phyloP scores from a whole-genome alignment of 805 yeast genomes.

The Tetrapisispora fleetii region DNA sequence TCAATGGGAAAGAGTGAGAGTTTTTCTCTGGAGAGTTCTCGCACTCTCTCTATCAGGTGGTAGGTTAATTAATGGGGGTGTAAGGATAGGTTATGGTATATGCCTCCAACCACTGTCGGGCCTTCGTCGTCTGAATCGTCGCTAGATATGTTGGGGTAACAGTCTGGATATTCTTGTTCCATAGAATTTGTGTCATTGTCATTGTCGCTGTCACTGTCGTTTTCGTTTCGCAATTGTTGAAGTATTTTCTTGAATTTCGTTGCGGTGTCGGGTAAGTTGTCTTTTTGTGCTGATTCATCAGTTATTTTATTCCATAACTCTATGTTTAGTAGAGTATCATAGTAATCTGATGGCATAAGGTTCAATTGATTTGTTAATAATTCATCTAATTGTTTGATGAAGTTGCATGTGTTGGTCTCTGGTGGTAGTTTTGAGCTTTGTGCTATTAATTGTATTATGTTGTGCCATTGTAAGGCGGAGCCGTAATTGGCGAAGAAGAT shows the following conservation, averaged over 20 bases:
- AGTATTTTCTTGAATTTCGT: neutral
- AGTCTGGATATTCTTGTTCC: neutral
- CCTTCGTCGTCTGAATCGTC: constrained; percentile 4
- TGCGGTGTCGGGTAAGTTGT: neutral
- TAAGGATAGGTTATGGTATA: neutral
- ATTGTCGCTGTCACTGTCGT: neutral
- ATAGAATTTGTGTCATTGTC: neutral
- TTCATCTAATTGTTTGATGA: constrained; percentile 8
- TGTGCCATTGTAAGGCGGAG: constrained; percentile 56
- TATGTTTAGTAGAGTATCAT: constrained; percentile 14
- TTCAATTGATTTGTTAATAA: constrained; percentile 14
- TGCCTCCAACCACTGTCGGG: constrained; percentile 8
- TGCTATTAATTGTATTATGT: constrained; percentile 34
- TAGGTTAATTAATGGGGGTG: no score
- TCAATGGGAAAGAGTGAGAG: no score
- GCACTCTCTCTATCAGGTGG: no score
- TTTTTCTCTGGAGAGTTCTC: no score
- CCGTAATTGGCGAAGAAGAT: constrained; percentile 53
- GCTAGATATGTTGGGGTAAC: constrained; percentile 2
- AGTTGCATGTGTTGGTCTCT: neutral
- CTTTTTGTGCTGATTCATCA: constrained; percentile 8
- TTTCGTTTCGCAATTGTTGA: no score
- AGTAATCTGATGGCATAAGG: constrained; percentile 19
- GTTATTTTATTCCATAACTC: constrained; percentile 14
- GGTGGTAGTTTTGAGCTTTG: constrained; percentile 10